These are phyloP conservation scores for Pouteria glomerata DNA, from an alignment of 148 eudicot genomes.

Conservation along the genomic window DNA sequence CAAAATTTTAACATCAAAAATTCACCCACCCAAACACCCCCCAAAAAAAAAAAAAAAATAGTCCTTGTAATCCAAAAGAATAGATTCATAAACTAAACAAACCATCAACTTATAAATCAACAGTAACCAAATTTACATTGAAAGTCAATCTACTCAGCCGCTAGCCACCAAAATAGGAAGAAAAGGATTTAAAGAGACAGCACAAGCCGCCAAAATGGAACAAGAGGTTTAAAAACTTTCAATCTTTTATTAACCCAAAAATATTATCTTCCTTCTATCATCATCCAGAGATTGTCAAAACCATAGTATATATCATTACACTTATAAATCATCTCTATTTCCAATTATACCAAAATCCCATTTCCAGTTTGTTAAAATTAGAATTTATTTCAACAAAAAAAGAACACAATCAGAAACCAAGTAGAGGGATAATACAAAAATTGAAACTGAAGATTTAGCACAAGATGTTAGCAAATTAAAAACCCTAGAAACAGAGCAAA, in stretches of 20 bases:
- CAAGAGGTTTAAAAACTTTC: not conserved
- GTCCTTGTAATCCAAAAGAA: not conserved
- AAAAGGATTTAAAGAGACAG: too few species aligned
- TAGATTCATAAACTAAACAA: not conserved
- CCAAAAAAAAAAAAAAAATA: not conserved
- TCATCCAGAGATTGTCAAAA: not conserved
- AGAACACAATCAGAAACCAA: slow-evolving; percentile 16
- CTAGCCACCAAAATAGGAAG: not conserved
- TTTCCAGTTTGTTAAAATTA: not conserved
- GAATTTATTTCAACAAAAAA: not conserved
- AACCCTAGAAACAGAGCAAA: too few species aligned
- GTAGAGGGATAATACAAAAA: not conserved
- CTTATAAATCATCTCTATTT: not conserved
- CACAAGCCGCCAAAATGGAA: too few species aligned
- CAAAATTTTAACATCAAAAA: not conserved
- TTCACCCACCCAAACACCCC: not conserved
- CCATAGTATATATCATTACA: not conserved
- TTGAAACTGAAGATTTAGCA: too few species aligned
- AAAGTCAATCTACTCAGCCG: not conserved
- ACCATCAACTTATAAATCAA: not conserved
- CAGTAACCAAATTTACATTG: not conserved
- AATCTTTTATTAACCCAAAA: too few species aligned
- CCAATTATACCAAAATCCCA: not conserved
- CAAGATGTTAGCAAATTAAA: too few species aligned
- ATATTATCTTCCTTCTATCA: not conserved